Evolutionary conservation across 208 protist genomes (phyloP).

Genomic region (Acanthamoeba royreba): DNA sequence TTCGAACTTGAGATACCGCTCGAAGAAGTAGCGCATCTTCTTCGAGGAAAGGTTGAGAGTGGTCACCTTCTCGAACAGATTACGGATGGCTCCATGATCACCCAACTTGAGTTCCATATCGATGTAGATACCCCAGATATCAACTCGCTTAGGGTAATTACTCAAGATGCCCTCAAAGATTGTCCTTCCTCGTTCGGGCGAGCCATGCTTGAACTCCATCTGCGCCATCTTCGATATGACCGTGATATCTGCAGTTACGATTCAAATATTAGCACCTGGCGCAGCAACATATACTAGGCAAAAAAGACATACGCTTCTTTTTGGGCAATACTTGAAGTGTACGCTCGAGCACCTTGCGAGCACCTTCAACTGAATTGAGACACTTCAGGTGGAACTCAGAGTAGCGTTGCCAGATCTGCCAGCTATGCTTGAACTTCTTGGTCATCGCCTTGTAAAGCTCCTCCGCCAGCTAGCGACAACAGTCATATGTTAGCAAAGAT

Average conservation of each 20-base stretch:
- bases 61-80: conserved; percentile 79
- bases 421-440: conserved; percentile 74
- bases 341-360: conserved; percentile 60
- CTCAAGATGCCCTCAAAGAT: conserved; percentile 74
- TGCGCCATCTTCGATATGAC: conserved; percentile 81
- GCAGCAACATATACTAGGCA: neutral
- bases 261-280: neutral
- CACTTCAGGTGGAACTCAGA: conserved; percentile 55
- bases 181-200: conserved; percentile 81
- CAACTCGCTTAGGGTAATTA: conserved; percentile 82
- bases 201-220: conserved; percentile 85
- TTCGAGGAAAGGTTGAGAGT: conserved; percentile 81
- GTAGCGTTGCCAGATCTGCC: conserved; percentile 78
- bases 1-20: conserved; percentile 95
- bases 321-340: conserved; percentile 71
- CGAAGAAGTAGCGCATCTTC: conserved; percentile 91
- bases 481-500: neutral
- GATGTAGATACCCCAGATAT: conserved; percentile 86
- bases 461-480: conserved; percentile 39
- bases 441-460: conserved; percentile 58
- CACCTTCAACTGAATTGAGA: conserved; percentile 27
- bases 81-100: conserved; percentile 7
- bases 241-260: conserved; percentile 57
- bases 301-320: conserved; percentile 67
- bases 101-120: conserved; percentile 79